Evolutionary conservation across 257 asterid species (phyloP), one percentile per base, ranked within the genome.

Genomic region (Penstemon davidsonii): DNA sequence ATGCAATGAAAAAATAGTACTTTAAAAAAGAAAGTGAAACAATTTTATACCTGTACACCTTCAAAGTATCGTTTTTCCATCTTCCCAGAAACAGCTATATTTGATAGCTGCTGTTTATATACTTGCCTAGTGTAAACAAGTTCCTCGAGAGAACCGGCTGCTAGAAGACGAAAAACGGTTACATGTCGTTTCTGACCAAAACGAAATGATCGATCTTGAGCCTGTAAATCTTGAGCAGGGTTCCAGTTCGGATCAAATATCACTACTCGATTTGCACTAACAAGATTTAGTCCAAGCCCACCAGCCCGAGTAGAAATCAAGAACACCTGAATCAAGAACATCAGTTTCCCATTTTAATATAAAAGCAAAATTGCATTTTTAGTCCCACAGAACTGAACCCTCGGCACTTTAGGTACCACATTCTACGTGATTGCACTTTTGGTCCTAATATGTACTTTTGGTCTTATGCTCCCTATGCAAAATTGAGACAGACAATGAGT

Each of bases 161-260:
- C 96, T 68, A 93, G 97, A 64, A 93, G 85, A 68, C 99, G 97
- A 72, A 90, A 90, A 57, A 90, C 99, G 55, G 88, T 79, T 62
- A 93, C 97, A 66, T 90, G 96, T 67, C 97, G 75, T 76, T 87
- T 90, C 81, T 93, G 97, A 52, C 99, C 97, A 70, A 71, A 90
- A 38, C 96, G 90, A 67, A 93, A 93, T 61, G 99, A 90, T 65
- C 99, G 83, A 52, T 93, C 99, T 75, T 90, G 99, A 8, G 99
- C 99, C 85, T 93, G 99, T 81, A 93, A 71, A 83, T 93, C 97
- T 72, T 93, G 97, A 46, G 99, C 94, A 6, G 97, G 99, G 64
- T 93, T 93, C 97, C 99, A 93, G 78, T 90, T 90, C 54, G 99
- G 99, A 76, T 93, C 97, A 69, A 93, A 93, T 72, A 90, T 86